Conservation (phyloP, 2,329 filamentous ascomycete genomes). For the Ophiostoma populinum region DNA sequence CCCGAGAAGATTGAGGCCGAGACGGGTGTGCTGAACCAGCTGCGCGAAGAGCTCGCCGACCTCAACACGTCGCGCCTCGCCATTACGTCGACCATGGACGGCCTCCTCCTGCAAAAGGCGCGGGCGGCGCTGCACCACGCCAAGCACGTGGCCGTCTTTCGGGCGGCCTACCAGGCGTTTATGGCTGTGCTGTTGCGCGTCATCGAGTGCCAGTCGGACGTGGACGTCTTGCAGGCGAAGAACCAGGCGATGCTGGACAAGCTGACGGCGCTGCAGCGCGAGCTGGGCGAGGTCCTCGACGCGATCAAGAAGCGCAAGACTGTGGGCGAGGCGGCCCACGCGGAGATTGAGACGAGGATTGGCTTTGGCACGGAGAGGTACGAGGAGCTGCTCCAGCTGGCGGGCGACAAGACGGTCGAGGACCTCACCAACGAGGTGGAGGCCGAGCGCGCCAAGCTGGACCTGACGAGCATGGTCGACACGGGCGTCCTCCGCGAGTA, state of each 20-base stretch:
- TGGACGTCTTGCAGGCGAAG: conserved; percentile 47
- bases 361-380: conserved; percentile 19
- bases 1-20: conserved; percentile 44
- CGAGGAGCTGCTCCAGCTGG: conserved; percentile 26
- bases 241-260: conserved; percentile 41
- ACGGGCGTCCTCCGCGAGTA: conserved; percentile 61
- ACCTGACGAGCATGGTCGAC: conserved; percentile 64
- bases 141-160: conserved; percentile 44
- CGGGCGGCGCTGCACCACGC: conserved; percentile 34
- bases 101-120: conserved; percentile 36
- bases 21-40: conserved; percentile 18
- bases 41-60: conserved; percentile 16
- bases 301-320: conserved; percentile 24
- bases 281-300: background rate
- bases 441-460: conserved; percentile 56
- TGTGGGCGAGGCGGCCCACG: conserved; percentile 17
- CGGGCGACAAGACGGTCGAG: conserved; percentile 35
- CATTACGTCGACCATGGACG: conserved; percentile 27
- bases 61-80: conserved; percentile 18
- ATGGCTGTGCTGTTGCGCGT: conserved; percentile 52
- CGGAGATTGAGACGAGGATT: conserved; percentile 17
- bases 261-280: conserved; percentile 20
- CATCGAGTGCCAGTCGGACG: conserved; percentile 72
- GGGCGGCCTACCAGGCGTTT: conserved; percentile 42
- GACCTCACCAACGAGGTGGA: conserved; percentile 57